Base-by-base conservation (phyloP, 2,329 filamentous ascomycete species). In the Atkinsonella texensis region DNA sequence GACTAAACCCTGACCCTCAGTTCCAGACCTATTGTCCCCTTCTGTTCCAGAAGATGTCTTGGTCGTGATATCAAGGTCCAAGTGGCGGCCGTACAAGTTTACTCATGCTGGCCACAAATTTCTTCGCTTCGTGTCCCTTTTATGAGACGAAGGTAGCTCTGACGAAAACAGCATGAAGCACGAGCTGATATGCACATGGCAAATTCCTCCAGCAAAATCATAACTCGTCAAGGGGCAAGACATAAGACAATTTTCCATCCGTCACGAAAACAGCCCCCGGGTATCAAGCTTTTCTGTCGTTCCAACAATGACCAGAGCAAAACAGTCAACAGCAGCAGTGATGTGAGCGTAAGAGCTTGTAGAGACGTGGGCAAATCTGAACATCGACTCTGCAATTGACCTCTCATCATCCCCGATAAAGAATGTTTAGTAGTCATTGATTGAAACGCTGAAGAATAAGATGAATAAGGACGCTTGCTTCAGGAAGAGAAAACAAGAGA, bases 281-380 rank as follows among this genome's bases (percentile, higher is more conserved):
- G 66, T 69, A 70, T 70, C 61, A 68, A 63, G 60, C 58, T 59
- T 58, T 60, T 63, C 18, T 46, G 31, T 20, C 9, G 13, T 42
- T 57, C 59, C 58, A 56, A 58, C 51, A 59, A 58, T 49, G 40
- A 52, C 20, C 38, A 32, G 28, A 18, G 6, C 18, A 15, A 41
- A 17, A 9, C 23, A 42, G 10, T 48, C 38, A 15, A 31, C n/a
- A 15, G 13, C 10, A 41, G n/a, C 13, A n/a, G 7, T 9, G 18
- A 17, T 13, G 28, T 10, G 38, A n/a, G 39, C n/a, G 20, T 15
- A 28, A 20, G 10, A n/a, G 28, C 4, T 38, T 48, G 48, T 33
- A 54, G 58, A 57, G 57, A 55, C 50, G 55, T 54, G 52, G 41
- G 53, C 51, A 58, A 46, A 57, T 60, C 51, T 55, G 60, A 57